Base-by-base conservation (phyloP, 371 early-diverging fungal species). In the Nematocida displodere region DNA sequence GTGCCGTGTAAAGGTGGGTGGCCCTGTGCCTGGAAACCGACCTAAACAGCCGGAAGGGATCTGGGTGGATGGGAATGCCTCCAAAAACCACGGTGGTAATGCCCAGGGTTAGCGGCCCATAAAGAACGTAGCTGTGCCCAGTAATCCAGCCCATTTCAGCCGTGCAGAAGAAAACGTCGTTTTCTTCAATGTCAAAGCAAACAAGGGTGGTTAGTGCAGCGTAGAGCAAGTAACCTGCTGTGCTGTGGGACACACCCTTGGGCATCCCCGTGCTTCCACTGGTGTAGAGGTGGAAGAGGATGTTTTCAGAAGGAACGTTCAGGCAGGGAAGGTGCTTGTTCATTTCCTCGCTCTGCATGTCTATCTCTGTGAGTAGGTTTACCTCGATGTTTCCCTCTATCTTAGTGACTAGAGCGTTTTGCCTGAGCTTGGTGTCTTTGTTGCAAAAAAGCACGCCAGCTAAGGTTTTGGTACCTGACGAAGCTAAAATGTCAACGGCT, bases 1-100 rank as follows among this genome's bases (percentile, higher is more conserved):
- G 97, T 0, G 97, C 95, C 28, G 97, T 96, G 82, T 95, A 96
- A 78, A 95, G 89, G 82, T 93, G 94, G 7, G 94, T 94, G 76
- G 94, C 85, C 78, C 86, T 85, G 81, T 89, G 87, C 54, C 91
- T 88, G n/a, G 87, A 82, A 46, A 92, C 82, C 1, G 91, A 78
- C 5, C 90, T 80, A 90, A 92, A 92, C 85, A 89, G 88, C 58
- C 92, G 87, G 31, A 86, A 85, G n/a, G 90, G 86, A 54, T 86
- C 85, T 48, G 92, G 92, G 75, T 88, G 90, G 13, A 89, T 87
- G 0, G 92, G 93, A 13, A 89, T 86, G 3, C 89, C 88, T 78
- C 92, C 93, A 82, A 90, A 91, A 20, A 94, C 79, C 31, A 94
- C 87, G 0, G 91, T 89, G 0, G 92, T 91, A 7, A 86, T 86